Conservation (phyloP, 345 rosid genomes). For the Rubroshorea leprosula region DNA sequence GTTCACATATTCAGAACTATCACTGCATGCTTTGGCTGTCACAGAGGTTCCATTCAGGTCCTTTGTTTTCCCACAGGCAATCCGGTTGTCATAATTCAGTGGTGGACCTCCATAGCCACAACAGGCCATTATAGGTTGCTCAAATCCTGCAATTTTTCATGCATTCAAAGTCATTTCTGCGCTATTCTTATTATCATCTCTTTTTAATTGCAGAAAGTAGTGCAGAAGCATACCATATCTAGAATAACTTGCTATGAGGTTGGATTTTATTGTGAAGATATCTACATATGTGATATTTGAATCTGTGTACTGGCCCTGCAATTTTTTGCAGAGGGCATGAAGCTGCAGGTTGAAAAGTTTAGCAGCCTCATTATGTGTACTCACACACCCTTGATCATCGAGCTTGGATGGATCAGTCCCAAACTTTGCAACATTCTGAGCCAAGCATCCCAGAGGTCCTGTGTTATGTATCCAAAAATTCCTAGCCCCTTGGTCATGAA, state of each 20-base stretch:
- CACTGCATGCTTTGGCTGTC: constrained; percentile 63
- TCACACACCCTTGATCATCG: constrained; percentile 77
- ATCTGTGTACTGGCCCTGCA: constrained; percentile 53
- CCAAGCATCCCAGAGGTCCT: constrained; percentile 88
- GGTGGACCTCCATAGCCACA: constrained; percentile 91
- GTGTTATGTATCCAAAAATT: constrained; percentile 95
- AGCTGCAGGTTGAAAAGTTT: constrained; percentile 81
- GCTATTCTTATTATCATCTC: no score
- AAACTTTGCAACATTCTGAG: constrained; percentile 78
- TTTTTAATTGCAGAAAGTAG: no score
- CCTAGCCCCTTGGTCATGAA: constrained; percentile 82
- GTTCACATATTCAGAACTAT: constrained; percentile 69
- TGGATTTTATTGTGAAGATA: constrained; percentile 67
- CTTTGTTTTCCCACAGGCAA: constrained; percentile 77
- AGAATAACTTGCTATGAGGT: constrained; percentile 63
- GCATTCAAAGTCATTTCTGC: neutral
- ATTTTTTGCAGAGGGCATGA: constrained; percentile 58
- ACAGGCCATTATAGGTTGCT: constrained; percentile 83
- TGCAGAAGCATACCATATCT: constrained; percentile 42
- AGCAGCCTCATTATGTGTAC: constrained; percentile 77
- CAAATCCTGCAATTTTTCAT: constrained; percentile 58
- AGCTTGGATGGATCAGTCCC: constrained; percentile 78
- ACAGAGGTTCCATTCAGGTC: constrained; percentile 55
- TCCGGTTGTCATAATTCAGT: constrained; percentile 60
- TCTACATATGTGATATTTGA: constrained; percentile 71